Evolutionary conservation across 768 basidiomycete species (phyloP).

Genomic region (Artomyces pyxidatus): DNA sequence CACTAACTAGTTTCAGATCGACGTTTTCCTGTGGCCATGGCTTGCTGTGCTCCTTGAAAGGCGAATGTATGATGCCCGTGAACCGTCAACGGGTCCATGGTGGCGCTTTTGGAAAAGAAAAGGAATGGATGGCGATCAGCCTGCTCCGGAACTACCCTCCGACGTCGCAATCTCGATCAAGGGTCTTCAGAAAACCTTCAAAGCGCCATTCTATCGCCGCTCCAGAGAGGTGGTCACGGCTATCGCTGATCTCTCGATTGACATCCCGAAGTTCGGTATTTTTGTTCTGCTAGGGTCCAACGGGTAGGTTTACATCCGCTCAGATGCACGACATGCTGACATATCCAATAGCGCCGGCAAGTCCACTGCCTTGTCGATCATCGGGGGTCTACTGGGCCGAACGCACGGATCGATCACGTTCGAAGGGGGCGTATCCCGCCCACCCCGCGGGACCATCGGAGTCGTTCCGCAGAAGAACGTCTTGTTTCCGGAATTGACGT

Average conservation of each 20-base stretch:
- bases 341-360: constrained; percentile 55
- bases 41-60: constrained; percentile 54
- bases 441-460: constrained; percentile 59
- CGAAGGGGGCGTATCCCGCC: constrained; percentile 43
- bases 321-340: not conserved
- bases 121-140: constrained; percentile 3
- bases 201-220: constrained; percentile 37
- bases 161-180: constrained; percentile 54
- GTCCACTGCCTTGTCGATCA: constrained; percentile 60
- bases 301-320: constrained; percentile 31
- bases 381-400: constrained; percentile 53
- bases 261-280: constrained; percentile 67
- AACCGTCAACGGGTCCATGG: constrained; percentile 19
- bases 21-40: constrained; percentile 69
- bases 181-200: constrained; percentile 53
- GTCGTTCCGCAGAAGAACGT: constrained; percentile 84
- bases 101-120: constrained; percentile 18
- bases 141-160: constrained; percentile 20
- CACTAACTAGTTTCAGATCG: constrained; percentile 43
- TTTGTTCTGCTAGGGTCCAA: constrained; percentile 72
- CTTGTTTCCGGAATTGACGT: constrained; percentile 67
- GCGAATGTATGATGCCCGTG: constrained; percentile 50
- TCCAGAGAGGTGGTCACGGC: constrained; percentile 48
- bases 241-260: constrained; percentile 54
- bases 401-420: constrained; percentile 50